phyloP scores from a whole-genome alignment of 768 basidiomycete genomes.

The Gymnopilus dilepis region DNA sequence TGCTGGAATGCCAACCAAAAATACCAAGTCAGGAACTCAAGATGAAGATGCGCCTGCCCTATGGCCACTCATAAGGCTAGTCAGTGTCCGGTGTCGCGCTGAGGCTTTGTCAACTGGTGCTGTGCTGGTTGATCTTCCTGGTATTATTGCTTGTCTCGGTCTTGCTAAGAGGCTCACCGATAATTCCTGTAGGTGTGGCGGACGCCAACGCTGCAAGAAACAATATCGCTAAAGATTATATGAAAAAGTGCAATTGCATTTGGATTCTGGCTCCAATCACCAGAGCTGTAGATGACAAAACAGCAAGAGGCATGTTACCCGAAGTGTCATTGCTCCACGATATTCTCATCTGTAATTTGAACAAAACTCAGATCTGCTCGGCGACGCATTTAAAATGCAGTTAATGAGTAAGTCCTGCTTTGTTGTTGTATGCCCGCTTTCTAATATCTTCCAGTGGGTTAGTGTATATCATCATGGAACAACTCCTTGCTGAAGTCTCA shows the following conservation, averaged over 20 bases:
- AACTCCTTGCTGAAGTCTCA: neutral
- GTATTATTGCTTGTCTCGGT: slow-evolving; percentile 30
- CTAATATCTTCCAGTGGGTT: slow-evolving; percentile 45
- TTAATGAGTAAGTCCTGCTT: slow-evolving; percentile 53
- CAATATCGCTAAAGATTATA: slow-evolving; percentile 67
- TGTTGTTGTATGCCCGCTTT: slow-evolving; percentile 1
- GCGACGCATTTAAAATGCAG: slow-evolving; percentile 68
- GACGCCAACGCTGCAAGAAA: slow-evolving; percentile 70
- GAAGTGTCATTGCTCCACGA: too few relatives aligned
- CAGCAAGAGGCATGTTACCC: slow-evolving; percentile 66
- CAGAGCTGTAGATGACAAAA: slow-evolving; percentile 68
- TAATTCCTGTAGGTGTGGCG: slow-evolving; percentile 47
- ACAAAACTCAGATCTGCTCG: slow-evolving; percentile 52
- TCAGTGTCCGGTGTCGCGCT: slow-evolving; percentile 60
- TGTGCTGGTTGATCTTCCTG: slow-evolving; percentile 67
- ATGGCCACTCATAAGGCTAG: slow-evolving; percentile 69
- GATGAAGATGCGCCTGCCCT: slow-evolving; percentile 45
- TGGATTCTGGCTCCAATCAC: slow-evolving; percentile 74
- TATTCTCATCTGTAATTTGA: neutral
- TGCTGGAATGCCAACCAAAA: slow-evolving; percentile 26
- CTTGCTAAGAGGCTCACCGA: neutral
- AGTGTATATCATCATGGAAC: slow-evolving; percentile 18
- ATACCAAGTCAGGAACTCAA: neutral
- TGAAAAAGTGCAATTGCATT: slow-evolving; percentile 67
- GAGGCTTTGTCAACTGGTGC: slow-evolving; percentile 62